Evolutionary conservation across 2,329 filamentous ascomycete genomes (phyloP), one percentile per base, ranked within the genome.

Genomic region (Diaporthe destruens): DNA sequence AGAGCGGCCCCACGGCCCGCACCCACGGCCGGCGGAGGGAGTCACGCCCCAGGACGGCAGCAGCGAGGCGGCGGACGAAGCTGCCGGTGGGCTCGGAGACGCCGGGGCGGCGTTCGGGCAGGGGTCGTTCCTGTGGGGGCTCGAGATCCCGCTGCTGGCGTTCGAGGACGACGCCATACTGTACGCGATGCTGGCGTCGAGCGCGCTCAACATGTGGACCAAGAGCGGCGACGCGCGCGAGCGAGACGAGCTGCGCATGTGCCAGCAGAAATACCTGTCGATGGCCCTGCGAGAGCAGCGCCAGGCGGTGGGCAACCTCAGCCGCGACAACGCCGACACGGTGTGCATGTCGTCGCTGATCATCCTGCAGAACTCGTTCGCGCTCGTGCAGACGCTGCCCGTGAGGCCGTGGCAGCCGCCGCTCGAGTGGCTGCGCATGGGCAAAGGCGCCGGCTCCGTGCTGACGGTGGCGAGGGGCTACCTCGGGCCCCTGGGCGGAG

Each of bases 371-470:
- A 81, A 83, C 75, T 80, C 79, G 44, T 77, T 82, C 66, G 81
- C 81, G 9, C 75, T 82, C 9, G 81, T 84, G 20, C 82, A 84
- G 78, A 83, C 81, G 14, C 73, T 82, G 54, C 76, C 79, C 23
- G 67, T 77, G 34, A 77, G 80, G 57, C 81, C 80, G 2, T 83
- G 82, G 82, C 78, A 82, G 73, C 81, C 82, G 42, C 82, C 81
- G 20, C 61, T 80, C n/a, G 80, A 82, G 71, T 83, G 80, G 80
- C 72, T 82, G 54, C 77, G 79, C 47, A 80, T 82, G 78, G 81
- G 81, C 5, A 79, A 78, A 14, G 81, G 81, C 23, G 80, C 81
- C 2, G 80, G 80, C 0, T 74, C 77, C 69, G 79, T 83, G 59
- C 79, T 82, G 67, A 74, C 72, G 4, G 79, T 77, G 54, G 81